phyloP scores from a whole-genome alignment of 106 monocot genomes.

The Phalaenopsis equestris region DNA sequence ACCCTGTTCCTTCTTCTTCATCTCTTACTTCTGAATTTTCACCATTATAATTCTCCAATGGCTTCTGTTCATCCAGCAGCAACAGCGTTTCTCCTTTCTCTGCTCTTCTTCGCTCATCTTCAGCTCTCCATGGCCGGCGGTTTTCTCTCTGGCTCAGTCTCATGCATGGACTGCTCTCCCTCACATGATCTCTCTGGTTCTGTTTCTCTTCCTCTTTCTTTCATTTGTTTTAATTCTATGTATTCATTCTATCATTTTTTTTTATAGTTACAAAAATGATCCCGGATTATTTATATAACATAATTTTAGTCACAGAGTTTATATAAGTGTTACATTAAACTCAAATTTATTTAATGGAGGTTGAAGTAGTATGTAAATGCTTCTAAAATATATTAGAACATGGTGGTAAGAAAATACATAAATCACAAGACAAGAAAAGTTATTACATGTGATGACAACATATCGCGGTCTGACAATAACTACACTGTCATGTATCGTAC shows the following conservation, averaged over 20 bases:
- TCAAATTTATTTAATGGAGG: too few species aligned
- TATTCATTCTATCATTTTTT: not conserved
- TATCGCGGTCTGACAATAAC: too few species aligned
- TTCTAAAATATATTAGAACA: too few species aligned
- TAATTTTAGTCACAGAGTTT: too few species aligned
- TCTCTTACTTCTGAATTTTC: not conserved
- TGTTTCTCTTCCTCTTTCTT: not conserved
- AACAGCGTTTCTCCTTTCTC: not conserved
- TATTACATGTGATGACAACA: too few species aligned
- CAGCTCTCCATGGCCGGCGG: not conserved
- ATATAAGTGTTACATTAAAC: too few species aligned
- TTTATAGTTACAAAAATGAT: not conserved
- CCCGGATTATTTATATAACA: too few species aligned
- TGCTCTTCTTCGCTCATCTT: not conserved
- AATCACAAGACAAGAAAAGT: too few species aligned
- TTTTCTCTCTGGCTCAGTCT: slow-evolving; percentile 10
- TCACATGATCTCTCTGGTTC: slow-evolving; percentile 14
- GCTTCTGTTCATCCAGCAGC: not conserved
- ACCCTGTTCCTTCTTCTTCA: not conserved
- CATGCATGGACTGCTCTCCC: slow-evolving; percentile 14
- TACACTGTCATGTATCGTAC: too few species aligned
- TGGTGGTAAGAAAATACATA: too few species aligned
- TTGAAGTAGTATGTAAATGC: too few species aligned
- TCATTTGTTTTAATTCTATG: not conserved
- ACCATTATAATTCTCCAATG: not conserved